Evolutionary conservation across 2,329 filamentous ascomycete species (phyloP).

Genomic region (Botrytis pseudocinerea): DNA sequence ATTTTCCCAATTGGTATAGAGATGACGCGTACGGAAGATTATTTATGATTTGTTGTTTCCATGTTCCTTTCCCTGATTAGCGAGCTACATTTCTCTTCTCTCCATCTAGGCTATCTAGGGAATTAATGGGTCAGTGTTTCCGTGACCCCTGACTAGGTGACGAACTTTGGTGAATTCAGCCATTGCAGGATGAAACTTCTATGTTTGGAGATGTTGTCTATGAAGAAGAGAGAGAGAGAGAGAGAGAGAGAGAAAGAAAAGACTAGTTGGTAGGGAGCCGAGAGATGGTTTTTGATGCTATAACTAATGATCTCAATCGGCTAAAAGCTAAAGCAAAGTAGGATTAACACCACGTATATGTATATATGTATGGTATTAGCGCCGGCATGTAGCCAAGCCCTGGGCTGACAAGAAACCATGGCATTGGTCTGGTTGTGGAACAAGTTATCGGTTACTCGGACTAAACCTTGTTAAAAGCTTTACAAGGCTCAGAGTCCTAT

Average conservation of each 20-base stretch:
- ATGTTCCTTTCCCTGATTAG: neutral
- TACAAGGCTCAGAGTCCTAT: neutral
- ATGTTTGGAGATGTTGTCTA: neutral
- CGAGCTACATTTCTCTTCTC: neutral
- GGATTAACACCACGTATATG: neutral
- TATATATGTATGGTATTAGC: neutral
- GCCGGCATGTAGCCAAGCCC: constrained; percentile 12
- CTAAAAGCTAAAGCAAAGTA: neutral
- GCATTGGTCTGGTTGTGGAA: too few relatives aligned
- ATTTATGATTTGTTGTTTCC: neutral
- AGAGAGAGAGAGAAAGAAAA: neutral
- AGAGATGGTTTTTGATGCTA: neutral
- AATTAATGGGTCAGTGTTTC: neutral
- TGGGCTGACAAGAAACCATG: neutral
- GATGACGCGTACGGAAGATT: constrained; percentile 16
- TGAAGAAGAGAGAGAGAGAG: neutral
- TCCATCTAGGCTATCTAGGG: neutral
- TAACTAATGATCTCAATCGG: neutral
- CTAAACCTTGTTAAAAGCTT: neutral
- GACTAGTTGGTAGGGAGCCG: neutral
- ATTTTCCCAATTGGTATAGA: neutral
- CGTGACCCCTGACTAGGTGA: neutral
- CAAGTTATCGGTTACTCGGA: neutral
- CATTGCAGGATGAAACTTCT: neutral
- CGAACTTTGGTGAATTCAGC: neutral